Evolutionary conservation across 352 stramenopile species (phyloP).

Genomic region (Globisporangium barbulae): DNA sequence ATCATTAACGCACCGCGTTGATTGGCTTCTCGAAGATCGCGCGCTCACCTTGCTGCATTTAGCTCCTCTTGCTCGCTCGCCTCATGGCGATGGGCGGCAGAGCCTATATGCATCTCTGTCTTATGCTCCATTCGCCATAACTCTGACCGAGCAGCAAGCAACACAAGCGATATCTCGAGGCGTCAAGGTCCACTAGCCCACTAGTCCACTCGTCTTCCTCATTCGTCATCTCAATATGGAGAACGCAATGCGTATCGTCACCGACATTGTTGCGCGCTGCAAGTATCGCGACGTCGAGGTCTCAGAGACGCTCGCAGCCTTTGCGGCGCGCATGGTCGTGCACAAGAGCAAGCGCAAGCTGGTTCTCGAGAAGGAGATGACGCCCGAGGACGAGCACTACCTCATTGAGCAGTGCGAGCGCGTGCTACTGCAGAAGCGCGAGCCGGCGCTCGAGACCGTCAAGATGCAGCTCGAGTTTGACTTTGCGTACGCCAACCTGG

Average conservation of each 20-base stretch:
- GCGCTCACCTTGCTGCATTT: not conserved
- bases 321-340: constrained; percentile 71
- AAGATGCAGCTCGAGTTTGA: constrained; percentile 96
- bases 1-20: not conserved
- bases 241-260: constrained; percentile 57
- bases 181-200: not conserved
- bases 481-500: constrained; percentile 84
- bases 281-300: constrained; percentile 75
- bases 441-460: constrained; percentile 87
- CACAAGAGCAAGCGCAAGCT: constrained; percentile 62
- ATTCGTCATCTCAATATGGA: constrained; percentile 32
- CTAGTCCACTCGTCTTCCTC: too few relatives aligned
- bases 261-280: constrained; percentile 71
- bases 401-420: constrained; percentile 77
- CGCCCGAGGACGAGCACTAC: constrained; percentile 62
- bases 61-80: not conserved
- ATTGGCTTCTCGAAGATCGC: not conserved
- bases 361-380: constrained; percentile 75
- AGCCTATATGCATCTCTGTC: not conserved
- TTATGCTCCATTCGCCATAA: too few relatives aligned
- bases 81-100: not conserved
- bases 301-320: constrained; percentile 87
- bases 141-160: not conserved
- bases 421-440: constrained; percentile 68
- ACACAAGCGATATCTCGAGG: too few relatives aligned